A percentile compares a stretch with the other conserved stretches of the same genome.
Evolutionary conservation across 352 stramenopile genomes (phyloP).

Genomic region (Pythium rhizo-oryzae): DNA sequence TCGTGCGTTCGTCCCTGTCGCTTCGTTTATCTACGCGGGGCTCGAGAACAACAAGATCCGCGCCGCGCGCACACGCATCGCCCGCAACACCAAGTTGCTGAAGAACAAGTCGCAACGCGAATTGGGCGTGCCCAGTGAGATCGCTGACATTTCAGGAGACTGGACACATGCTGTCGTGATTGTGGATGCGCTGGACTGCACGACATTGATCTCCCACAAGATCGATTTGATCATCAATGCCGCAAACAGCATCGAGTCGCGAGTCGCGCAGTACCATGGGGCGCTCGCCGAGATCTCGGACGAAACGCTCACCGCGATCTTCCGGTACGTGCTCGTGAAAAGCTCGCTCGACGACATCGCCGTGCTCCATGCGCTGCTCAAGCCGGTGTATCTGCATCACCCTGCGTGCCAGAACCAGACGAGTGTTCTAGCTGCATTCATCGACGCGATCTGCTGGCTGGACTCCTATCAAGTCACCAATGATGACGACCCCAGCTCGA

Average conservation of each 20-base stretch:
- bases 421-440: constrained; percentile 58
- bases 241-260: constrained; percentile 49
- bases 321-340: constrained; percentile 70
- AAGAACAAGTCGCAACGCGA: constrained; percentile 53
- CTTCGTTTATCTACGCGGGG: constrained; percentile 55
- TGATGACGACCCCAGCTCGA: constrained; percentile 11
- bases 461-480: constrained; percentile 48
- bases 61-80: constrained; percentile 32
- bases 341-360: constrained; percentile 62
- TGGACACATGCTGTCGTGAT: constrained; percentile 61
- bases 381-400: constrained; percentile 66
- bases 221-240: constrained; percentile 71
- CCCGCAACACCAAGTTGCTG: constrained; percentile 66
- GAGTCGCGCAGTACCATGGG: constrained; percentile 58
- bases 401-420: constrained; percentile 74
- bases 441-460: constrained; percentile 82
- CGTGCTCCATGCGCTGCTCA: constrained; percentile 51
- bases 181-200: constrained; percentile 70
- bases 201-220: constrained; percentile 84
- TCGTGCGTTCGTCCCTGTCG: constrained; percentile 71
- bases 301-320: constrained; percentile 60
- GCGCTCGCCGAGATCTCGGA: constrained; percentile 62
- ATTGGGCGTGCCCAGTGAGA: constrained; percentile 67
- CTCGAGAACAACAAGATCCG: constrained; percentile 51
- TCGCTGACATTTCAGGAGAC: constrained; percentile 50